A percentile compares a stretch with the other conserved stretches of the same genome.
Evolutionary conservation across 2,329 filamentous ascomycete genomes (phyloP).

Genomic region (Grosmannia huntii): DNA sequence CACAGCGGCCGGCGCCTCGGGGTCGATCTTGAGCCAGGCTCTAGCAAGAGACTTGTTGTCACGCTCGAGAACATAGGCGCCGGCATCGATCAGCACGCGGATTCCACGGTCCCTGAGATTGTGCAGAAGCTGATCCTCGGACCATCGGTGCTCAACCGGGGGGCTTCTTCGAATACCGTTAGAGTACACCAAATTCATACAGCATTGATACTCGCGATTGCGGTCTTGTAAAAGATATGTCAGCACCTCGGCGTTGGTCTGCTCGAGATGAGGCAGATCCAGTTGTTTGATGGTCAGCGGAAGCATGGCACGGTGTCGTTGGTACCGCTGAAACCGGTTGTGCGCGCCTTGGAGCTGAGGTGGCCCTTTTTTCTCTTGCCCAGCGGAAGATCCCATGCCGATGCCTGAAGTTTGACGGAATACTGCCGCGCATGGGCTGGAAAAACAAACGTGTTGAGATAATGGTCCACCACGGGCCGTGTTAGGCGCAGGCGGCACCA

Average conservation of each 20-base stretch:
- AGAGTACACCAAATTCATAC: too few relatives aligned
- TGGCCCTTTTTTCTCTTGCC: constrained; percentile 14
- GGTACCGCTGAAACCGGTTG: constrained; percentile 60
- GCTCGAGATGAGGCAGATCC: constrained; percentile 40
- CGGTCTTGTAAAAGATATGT: constrained; percentile 39
- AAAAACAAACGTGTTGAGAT: constrained; percentile 51
- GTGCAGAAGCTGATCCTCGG: constrained; percentile 31
- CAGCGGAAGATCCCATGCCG: constrained; percentile 54
- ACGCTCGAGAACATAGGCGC: constrained; percentile 51
- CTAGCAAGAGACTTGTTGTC: constrained; percentile 35
- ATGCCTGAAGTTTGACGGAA: constrained; percentile 46
- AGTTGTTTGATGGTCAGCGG: constrained; percentile 48
- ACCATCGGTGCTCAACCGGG: constrained; percentile 22
- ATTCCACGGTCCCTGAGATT: constrained; percentile 26
- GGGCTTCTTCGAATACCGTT: constrained; percentile 19
- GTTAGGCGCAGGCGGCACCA: constrained; percentile 36
- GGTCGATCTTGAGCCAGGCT: constrained; percentile 36
- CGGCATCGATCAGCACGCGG: constrained; percentile 48
- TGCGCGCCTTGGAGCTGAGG: constrained; percentile 23
- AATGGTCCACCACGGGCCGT: constrained; percentile 43
- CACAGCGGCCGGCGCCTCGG: constrained; percentile 32
- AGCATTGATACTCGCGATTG: constrained; percentile 33
- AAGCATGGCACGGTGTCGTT: constrained; percentile 49
- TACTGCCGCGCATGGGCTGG: constrained; percentile 54
- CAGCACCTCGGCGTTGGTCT: constrained; percentile 53